Conservation (phyloP, 1,284 basidiomycete species). For the Entoloma clypeatum region DNA sequence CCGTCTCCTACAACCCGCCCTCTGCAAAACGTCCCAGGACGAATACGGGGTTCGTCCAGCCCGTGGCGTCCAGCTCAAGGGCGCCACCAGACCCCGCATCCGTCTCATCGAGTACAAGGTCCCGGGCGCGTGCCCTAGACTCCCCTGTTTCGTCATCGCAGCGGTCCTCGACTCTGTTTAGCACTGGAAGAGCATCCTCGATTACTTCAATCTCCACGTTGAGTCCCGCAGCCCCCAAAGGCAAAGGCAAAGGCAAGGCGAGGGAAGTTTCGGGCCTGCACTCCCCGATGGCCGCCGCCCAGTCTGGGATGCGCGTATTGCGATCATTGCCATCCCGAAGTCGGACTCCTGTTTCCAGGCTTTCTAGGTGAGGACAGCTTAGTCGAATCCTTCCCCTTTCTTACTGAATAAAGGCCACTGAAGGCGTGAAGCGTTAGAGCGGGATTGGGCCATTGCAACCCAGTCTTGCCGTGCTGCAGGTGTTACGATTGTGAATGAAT, state of each 20-base stretch:
- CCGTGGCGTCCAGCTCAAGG: no score
- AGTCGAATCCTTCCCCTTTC: not conserved
- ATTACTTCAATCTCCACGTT: conserved; percentile 1
- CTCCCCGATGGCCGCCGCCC: not conserved
- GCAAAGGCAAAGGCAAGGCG: conserved; percentile 9
- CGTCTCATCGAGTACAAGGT: no score
- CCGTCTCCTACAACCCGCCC: no score
- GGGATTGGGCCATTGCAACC: conserved; percentile 40
- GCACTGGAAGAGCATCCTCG: conserved; percentile 1
- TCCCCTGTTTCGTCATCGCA: no score
- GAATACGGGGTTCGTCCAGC: no score
- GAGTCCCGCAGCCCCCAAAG: conserved; percentile 1
- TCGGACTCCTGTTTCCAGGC: no score
- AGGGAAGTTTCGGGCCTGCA: not conserved
- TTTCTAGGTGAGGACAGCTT: conserved; percentile 3
- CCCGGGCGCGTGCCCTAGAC: no score
- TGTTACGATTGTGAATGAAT: conserved; percentile 44
- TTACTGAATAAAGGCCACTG: not conserved
- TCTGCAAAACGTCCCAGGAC: no score
- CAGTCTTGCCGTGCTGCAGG: conserved; percentile 35
- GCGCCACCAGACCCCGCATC: no score
- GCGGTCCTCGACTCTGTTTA: not conserved
- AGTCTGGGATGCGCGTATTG: not conserved
- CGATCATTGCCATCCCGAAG: conserved; percentile 1
- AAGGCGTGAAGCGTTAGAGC: conserved; percentile 26